Evolutionary conservation across 768 basidiomycete genomes (phyloP).

Genomic region (Lactarius tabidus): DNA sequence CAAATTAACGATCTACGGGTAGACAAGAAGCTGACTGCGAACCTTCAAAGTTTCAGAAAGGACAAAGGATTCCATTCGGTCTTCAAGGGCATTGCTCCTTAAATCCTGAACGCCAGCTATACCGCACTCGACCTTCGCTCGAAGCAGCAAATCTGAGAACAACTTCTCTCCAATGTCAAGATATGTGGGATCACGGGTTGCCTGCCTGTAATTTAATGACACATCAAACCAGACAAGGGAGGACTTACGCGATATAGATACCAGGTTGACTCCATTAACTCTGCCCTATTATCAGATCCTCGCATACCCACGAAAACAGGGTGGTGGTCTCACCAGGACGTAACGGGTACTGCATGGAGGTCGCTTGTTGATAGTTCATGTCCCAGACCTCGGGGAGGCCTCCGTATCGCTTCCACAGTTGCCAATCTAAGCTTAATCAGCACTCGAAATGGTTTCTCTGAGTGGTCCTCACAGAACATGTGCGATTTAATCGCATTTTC

Average conservation of each 20-base stretch:
- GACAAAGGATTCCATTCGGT: slow-evolving; percentile 97
- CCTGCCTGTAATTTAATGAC: slow-evolving; percentile 44
- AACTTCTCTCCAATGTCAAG: slow-evolving; percentile 86
- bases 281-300: slow-evolving; percentile 34
- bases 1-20: background rate
- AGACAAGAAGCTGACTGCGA: slow-evolving; percentile 12
- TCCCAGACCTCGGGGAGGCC: slow-evolving; percentile 94
- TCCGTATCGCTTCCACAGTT: slow-evolving; percentile 82
- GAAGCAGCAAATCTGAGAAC: slow-evolving; percentile 64
- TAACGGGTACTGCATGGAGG: slow-evolving; percentile 74
- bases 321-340: slow-evolving; percentile 48
- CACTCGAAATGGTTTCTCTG: background rate
- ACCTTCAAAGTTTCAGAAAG: slow-evolving; percentile 92
- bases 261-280: slow-evolving; percentile 96
- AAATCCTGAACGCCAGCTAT: slow-evolving; percentile 80
- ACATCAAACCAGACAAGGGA: background rate
- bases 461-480: slow-evolving; percentile 61
- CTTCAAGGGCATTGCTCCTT: slow-evolving; percentile 70
- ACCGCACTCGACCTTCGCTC: slow-evolving; percentile 84
- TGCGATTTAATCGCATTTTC: slow-evolving; percentile 92
- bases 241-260: slow-evolving; percentile 78
- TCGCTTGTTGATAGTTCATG: slow-evolving; percentile 65
- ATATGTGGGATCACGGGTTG: slow-evolving; percentile 89
- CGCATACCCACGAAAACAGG: background rate
- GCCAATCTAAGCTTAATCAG: slow-evolving; percentile 62